Evolutionary conservation across 2,329 filamentous ascomycete species (phyloP).

Genomic region (Cryoendolithus antarcticus): DNA sequence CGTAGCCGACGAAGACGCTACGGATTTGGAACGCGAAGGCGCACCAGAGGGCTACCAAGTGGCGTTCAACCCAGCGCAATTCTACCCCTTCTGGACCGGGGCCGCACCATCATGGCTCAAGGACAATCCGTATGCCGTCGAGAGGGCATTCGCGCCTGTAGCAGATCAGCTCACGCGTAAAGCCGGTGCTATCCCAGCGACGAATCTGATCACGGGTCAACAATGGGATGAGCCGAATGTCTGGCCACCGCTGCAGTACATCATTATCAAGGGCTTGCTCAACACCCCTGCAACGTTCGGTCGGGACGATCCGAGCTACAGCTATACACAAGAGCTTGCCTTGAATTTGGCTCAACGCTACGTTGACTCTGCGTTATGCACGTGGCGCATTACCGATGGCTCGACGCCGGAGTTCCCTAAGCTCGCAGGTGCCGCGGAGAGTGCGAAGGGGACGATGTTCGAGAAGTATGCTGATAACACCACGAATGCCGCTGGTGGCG

Average conservation of each 20-base stretch:
- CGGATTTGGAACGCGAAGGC: constrained; percentile 28
- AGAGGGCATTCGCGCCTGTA: constrained; percentile 43
- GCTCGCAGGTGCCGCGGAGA: constrained; percentile 36
- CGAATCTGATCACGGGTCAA: constrained; percentile 48
- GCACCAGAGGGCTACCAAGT: constrained; percentile 46
- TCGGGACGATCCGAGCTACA: constrained; percentile 41
- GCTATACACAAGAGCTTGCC: constrained; percentile 43
- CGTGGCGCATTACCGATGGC: constrained; percentile 56
- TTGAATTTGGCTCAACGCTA: constrained; percentile 52
- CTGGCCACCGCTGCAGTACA: constrained; percentile 56
- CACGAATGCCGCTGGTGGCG: constrained; percentile 49
- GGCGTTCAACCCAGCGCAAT: constrained; percentile 46
- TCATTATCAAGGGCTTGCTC: constrained; percentile 49
- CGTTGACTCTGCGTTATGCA: constrained; percentile 56
- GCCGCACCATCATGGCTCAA: constrained; percentile 47
- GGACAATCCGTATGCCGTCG: constrained; percentile 46
- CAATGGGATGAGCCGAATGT: constrained; percentile 62
- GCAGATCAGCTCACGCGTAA: constrained; percentile 39
- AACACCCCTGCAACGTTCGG: constrained; percentile 47
- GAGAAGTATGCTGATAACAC: constrained; percentile 55
- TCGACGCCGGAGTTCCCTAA: constrained; percentile 42
- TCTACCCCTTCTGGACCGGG: constrained; percentile 59
- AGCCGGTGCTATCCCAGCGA: constrained; percentile 48
- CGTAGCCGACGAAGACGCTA: constrained; percentile 36
- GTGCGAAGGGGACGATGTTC: constrained; percentile 48